Base-by-base conservation (phyloP, 768 basidiomycete genomes). In the Termitomyces sp. region DNA sequence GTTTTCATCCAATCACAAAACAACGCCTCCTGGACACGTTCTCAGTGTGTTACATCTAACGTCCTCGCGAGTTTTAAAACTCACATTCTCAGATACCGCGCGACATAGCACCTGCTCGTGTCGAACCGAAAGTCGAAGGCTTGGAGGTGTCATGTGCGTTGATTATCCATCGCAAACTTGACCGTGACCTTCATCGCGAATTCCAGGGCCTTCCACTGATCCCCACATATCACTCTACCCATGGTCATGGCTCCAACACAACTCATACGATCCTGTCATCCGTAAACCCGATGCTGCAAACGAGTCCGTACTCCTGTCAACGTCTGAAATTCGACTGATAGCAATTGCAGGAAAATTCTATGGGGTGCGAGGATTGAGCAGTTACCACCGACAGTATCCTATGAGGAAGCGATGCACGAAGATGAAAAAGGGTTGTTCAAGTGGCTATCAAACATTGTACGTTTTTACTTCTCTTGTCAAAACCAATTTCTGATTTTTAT, bases 21-120 rank as follows among this genome's bases (percentile, higher is more conserved):
- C 96, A 98, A 70, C 80, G 95, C n/a, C 71, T 98, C 10, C 74
- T 93, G 53, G 86, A 90, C 66, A 93, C 94, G 1, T 92, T 88
- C 62, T 85, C 90, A 61, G 95, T 89, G 63, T 30, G 78, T 61
- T 20, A 13, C 40, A 2, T 35, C 6, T 3, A 18, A n/a, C 7
- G 26, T 4, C n/a, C 38, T 18, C 22, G 38, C 51, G 40, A n/a
- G 18, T 42, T 53, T 36, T 42, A 18, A 30, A 28, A 20, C 36
- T 24, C 26, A 42, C 43, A 4, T 18, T 5, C 8, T 28, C 63
- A 96, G 94, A 89, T 98, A 56, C 88, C 92, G 0, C 69, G 73
- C 4, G 84, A 90, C 65, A 82, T 96, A 61, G 75, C 80, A 38
- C 92, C 93, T 0, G 68, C 78, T 7, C 68, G 75, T 10, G 81